Evolutionary conservation across 352 stramenopile species (phyloP), one percentile per base, ranked within the genome.

Genomic region (Phytophthora multivora): DNA sequence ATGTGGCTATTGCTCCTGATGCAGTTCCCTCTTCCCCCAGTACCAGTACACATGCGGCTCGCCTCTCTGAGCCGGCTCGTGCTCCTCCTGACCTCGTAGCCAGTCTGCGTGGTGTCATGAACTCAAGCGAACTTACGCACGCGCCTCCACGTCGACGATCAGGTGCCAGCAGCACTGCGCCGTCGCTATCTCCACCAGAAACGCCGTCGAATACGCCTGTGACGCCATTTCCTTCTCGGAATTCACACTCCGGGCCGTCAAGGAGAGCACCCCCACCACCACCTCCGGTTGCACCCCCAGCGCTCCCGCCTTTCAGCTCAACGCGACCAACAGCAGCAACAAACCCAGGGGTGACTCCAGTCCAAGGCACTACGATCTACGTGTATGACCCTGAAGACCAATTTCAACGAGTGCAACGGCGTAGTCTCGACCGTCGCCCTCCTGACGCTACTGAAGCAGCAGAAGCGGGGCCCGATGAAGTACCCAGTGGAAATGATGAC

Each of bases 81-180:
- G 75, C 71, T 9, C 82, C 77, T 3, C 58, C 76, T 13, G 80
- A 88, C 23, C 74, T 89, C 38, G 68, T 92, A 0, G 70, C 68
- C 1, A 77, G 75, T 52, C 52, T 92, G 9, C 79, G 72, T 25
- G 81, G 83, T 12, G 79, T 92, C 10, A 92, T 92, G 83, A 89
- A 87, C 60, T 89, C 83, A 12, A 86, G 75, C 13, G 83, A 92
- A 40, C 64, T 89, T 6, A 80, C 76, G 4, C 79, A 75, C 9
- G 74, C 70, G 2, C 73, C 77, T 8, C 56, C 50, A 1, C 76
- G 76, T 23, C 66, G 66, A 68, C 53, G 52, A 2, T 62, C 50
- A 11, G 61, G 35, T 13, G 42, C 46, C 13, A 50, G 31, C 19
- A 66, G 41, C 10, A 30, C 18, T 21, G 36, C 54, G 28, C 28